Evolutionary conservation across 306 rosid species (phyloP), one percentile per base, ranked within the genome.

Genomic region (Cucurbita moschata): DNA sequence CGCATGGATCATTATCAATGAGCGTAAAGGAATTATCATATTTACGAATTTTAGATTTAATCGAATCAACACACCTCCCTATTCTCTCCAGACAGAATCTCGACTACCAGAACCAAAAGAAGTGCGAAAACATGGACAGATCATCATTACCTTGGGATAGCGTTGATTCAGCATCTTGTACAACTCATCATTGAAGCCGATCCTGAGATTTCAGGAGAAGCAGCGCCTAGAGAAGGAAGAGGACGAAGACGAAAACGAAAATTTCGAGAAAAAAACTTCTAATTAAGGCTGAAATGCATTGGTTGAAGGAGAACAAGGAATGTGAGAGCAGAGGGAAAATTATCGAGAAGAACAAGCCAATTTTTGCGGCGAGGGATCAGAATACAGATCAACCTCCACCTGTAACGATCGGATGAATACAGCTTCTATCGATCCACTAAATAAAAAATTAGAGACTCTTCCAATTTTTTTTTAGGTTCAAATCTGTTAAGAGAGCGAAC

Each of bases 141-240:
- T 44, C 55, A 2, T 23, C 9, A 8, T 30, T 56, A 77, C 80
- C 80, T 68, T 21, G 52, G 51, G 46, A 46, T 56, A 18, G 16
- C 14, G 42, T 23, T 62, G 40, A 70, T 70, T 49, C 56, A 46
- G 42, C 13, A 70, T 69, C 9, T 30, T 46, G 60, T 69, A 26
- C 49, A 26, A 61, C 72, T 54, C 72, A 59, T 63, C 78, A 62
- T 75, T 75, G 60, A 37, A 40, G 51, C 51, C 50, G 62, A 57
- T 18, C 51, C 75, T 77, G 42, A 40, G 18, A 46, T 68, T 11
- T 57, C 43, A 53, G 50, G 50, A 19, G 19, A 47, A 18, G 7
- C 54, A 44, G 67, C 67, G 16, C 42, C 42, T 7, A 26, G 73
- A 47, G 57, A 69, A 57, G 15, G 44, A 57, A 69, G 73, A 26